phyloP scores from a whole-genome alignment of 768 basidiomycete species.

The Russula earlei region DNA sequence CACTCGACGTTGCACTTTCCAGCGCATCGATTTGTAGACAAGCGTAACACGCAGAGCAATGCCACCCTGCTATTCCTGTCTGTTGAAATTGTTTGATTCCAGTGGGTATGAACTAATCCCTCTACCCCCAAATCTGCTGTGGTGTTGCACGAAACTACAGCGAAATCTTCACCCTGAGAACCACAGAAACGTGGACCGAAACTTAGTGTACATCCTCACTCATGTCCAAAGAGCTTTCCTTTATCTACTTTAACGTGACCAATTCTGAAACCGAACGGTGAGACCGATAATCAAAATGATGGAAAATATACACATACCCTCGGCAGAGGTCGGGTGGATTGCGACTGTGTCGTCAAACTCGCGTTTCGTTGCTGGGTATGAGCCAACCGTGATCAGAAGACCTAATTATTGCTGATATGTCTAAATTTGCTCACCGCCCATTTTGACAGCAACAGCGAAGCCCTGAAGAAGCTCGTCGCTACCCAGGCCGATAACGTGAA shows the following conservation, averaged over 20 bases:
- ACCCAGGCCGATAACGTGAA: slow-evolving; percentile 87
- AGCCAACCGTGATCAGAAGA: not conserved
- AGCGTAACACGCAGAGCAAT: not conserved
- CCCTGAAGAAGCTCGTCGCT: slow-evolving; percentile 95
- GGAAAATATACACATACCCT: slow-evolving; percentile 41
- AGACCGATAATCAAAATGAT: not conserved
- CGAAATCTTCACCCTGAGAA: not conserved
- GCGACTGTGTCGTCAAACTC: slow-evolving; percentile 86
- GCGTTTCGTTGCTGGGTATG: slow-evolving; percentile 51
- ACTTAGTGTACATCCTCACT: not conserved
- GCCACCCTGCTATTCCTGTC: not conserved
- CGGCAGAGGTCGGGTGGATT: slow-evolving; percentile 82
- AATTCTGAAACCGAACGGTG: slow-evolving; percentile 34
- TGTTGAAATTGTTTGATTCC: not conserved
- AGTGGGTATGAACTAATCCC: not conserved
- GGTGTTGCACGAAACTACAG: not conserved
- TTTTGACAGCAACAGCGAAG: slow-evolving; percentile 95
- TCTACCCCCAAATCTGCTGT: not conserved
- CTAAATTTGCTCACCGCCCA: slow-evolving; percentile 51
- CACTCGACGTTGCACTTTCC: not conserved
- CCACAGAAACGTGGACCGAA: not conserved
- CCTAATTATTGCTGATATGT: not conserved
- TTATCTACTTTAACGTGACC: slow-evolving; percentile 42
- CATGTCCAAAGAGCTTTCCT: not conserved
- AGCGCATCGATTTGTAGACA: not conserved